Percentiles rank a stretch among this genome's conserved stretches.
These are phyloP conservation scores for Diaporthe vexans DNA, from an alignment of 2,329 filamentous ascomycete species.

Conservation along the genomic window DNA sequence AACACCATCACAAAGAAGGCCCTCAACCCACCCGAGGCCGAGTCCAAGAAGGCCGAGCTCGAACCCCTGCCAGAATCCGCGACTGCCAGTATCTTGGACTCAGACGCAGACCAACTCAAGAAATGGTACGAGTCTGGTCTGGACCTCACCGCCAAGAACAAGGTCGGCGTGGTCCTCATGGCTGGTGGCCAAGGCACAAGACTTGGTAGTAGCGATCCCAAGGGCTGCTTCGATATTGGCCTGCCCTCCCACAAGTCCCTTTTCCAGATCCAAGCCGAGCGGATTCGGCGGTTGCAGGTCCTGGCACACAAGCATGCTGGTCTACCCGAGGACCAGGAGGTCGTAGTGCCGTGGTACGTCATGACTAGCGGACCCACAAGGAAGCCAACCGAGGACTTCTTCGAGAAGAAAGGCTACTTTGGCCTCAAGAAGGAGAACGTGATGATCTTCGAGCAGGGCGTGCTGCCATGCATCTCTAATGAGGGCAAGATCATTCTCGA, in stretches of 20 bases:
- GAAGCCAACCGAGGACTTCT: conserved; percentile 92
- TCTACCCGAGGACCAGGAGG: conserved; percentile 60
- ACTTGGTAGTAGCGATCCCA: conserved; percentile 93
- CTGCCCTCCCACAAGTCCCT: conserved; percentile 93
- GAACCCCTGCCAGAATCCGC: conserved; percentile 91
- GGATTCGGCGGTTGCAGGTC: conserved; percentile 87
- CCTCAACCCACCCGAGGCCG: conserved; percentile 79
- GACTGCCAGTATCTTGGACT: conserved; percentile 92
- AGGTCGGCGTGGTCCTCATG: conserved; percentile 92
- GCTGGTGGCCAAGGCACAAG: conserved; percentile 97
- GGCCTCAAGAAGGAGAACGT: conserved; percentile 89
- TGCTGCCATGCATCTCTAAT: conserved; percentile 96
- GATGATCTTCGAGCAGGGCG: conserved; percentile 95
- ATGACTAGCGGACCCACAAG: conserved; percentile 98
- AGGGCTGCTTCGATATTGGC: conserved; percentile 97
- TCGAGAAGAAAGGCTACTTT: conserved; percentile 91
- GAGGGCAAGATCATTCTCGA: conserved; percentile 97
- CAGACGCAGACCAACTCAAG: conserved; percentile 80
- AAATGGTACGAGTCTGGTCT: conserved; percentile 88
- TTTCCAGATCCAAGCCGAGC: conserved; percentile 97
- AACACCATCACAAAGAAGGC: conserved; percentile 88
- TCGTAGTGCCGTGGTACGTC: conserved; percentile 95
- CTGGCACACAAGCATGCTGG: conserved; percentile 80
- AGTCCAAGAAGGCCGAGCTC: conserved; percentile 68
- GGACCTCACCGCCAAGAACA: conserved; percentile 82